These are phyloP conservation scores for Crepidotus variabilis DNA, from an alignment of 768 basidiomycete species.

Conservation along the genomic window DNA sequence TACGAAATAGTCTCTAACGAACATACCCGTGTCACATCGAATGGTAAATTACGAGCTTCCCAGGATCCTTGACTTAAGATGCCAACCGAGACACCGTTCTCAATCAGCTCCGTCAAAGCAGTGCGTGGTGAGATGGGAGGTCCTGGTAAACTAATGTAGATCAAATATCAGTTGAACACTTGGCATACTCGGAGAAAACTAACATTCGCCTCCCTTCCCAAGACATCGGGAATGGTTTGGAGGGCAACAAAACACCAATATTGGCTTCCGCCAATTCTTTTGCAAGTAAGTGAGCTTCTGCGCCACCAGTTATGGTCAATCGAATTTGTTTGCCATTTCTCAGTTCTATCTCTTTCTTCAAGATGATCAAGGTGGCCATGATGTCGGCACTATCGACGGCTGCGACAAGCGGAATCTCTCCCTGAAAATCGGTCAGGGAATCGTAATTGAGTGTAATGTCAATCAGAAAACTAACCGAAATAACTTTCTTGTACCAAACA, in stretches of 20 bases:
- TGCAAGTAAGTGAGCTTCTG: conserved; percentile 69
- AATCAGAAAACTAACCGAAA: conserved; percentile 27
- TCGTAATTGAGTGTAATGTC: background rate
- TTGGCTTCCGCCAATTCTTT: conserved; percentile 52
- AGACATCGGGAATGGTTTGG: conserved; percentile 62
- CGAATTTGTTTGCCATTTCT: conserved; percentile 39
- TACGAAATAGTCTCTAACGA: background rate
- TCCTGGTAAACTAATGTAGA: conserved; percentile 52
- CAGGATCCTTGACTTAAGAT: conserved; percentile 62
- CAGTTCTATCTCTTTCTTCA: conserved; percentile 63
- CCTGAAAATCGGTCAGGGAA: conserved; percentile 31
- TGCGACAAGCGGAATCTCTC: conserved; percentile 70
- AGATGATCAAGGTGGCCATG: conserved; percentile 69
- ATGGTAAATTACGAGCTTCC: conserved; percentile 72
- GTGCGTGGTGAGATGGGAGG: conserved; percentile 61
- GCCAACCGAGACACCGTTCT: conserved; percentile 70
- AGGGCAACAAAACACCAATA: conserved; percentile 49
- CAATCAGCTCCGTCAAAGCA: conserved; percentile 55
- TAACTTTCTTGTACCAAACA: conserved; percentile 43
- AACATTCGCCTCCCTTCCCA: conserved; percentile 76
- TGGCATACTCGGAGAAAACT: conserved; percentile 13
- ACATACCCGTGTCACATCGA: conserved; percentile 81
- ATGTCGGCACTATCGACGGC: conserved; percentile 76
- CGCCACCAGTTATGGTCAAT: conserved; percentile 61
- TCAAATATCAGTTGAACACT: background rate